These are phyloP conservation scores for Tephrocybe rancida DNA, from an alignment of 768 basidiomycete species.

Conservation along the genomic window DNA sequence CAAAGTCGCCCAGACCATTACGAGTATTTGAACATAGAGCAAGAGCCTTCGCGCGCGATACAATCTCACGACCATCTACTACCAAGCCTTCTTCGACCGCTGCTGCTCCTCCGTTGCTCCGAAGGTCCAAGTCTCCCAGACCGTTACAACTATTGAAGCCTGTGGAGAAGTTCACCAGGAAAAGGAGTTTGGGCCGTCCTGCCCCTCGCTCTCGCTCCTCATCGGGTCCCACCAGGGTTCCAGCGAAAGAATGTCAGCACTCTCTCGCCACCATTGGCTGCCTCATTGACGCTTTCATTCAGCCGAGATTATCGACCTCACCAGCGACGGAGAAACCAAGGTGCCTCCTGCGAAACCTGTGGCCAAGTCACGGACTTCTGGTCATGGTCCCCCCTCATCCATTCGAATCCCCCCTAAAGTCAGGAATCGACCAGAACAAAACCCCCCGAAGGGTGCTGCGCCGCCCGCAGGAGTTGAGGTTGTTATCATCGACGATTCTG, in stretches of 20 bases:
- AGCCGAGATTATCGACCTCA: constrained; percentile 12
- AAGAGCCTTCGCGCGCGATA: background rate
- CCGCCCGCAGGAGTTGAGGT: background rate
- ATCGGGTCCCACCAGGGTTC: background rate
- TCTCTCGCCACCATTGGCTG: background rate
- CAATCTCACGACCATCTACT: background rate
- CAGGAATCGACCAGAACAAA: no score
- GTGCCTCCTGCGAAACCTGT: background rate
- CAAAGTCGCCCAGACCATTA: background rate
- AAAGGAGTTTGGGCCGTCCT: background rate
- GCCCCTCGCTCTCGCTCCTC: constrained; percentile 1
- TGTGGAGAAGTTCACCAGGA: background rate
- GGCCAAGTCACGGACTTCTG: background rate
- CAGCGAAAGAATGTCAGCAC: background rate
- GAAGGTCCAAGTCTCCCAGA: background rate
- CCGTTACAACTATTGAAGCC: background rate
- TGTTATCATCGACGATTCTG: constrained; percentile 9
- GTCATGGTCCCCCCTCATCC: constrained; percentile 6
- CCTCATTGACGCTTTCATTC: background rate
- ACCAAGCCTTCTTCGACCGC: background rate
- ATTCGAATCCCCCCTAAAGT: no score
- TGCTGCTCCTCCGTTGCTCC: background rate
- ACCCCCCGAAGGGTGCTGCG: background rate
- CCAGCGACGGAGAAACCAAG: constrained; percentile 1
- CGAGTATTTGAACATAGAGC: no score